A percentile compares a stretch with the other conserved stretches of the same genome.
Conservation (phyloP, 148 eudicot species). For the Tetragonia tetragonoides region DNA sequence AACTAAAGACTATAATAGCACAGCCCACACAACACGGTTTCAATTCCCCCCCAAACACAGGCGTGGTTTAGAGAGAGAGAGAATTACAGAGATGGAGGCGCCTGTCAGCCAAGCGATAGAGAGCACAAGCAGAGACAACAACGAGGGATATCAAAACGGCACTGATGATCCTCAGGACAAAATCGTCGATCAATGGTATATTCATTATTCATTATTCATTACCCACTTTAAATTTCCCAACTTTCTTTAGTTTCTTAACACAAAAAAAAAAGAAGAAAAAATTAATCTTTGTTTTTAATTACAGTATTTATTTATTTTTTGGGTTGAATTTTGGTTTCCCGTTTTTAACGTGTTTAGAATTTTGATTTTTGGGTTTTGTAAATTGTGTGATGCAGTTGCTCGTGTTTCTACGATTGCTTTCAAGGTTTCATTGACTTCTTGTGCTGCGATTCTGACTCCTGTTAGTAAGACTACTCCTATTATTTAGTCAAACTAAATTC, state of each 20-base stretch:
- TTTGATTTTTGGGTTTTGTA: no score
- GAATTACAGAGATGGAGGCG: constrained; percentile 16
- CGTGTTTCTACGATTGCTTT: constrained; percentile 30
- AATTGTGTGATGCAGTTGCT: constrained; percentile 22
- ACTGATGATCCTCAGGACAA: constrained; percentile 19
- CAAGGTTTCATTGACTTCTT: constrained; percentile 27
- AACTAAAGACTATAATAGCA: no score
- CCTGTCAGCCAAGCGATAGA: constrained; percentile 19
- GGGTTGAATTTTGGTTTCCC: no score
- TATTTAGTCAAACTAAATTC: neutral
- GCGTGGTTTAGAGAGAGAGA: neutral
- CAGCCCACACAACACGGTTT: no score
- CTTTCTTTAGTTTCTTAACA: neutral
- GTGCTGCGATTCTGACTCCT: constrained; percentile 31
- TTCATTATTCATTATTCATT: no score
- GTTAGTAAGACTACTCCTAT: neutral
- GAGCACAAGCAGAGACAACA: neutral
- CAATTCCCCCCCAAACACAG: neutral
- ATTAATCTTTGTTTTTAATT: no score
- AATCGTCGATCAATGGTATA: constrained; percentile 27
- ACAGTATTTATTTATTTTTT: no score
- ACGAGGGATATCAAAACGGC: constrained; percentile 2
- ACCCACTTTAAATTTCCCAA: no score
- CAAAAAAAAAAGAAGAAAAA: no score
- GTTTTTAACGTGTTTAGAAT: no score